A percentile compares a stretch with the other conserved stretches of the same genome.
phyloP scores from a whole-genome alignment of 331 rosid species.

The Quercus tomentella region DNA sequence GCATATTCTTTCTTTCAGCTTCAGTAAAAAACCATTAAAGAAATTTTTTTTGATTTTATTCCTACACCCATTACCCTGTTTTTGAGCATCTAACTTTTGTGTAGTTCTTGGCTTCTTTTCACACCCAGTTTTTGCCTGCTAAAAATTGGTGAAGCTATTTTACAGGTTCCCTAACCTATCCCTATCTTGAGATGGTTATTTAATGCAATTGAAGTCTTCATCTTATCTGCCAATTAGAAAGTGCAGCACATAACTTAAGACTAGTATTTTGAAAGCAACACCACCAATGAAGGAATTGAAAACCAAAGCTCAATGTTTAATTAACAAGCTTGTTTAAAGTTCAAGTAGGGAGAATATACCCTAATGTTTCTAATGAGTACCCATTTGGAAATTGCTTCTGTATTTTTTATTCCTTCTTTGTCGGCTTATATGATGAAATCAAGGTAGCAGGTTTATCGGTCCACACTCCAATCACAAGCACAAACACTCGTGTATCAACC shows the following conservation, averaged over 20 bases:
- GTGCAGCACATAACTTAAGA: background rate
- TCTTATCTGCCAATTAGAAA: background rate
- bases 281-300: background rate
- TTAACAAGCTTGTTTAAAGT: background rate
- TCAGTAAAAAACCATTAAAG: no score
- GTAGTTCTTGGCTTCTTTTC: background rate
- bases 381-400: background rate
- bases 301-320: background rate
- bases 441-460: background rate
- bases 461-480: background rate
- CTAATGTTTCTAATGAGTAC: background rate
- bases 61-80: background rate
- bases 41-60: no score
- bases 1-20: background rate
- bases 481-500: background rate
- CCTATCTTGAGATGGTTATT: background rate
- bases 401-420: background rate
- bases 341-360: background rate
- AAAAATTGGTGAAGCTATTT: background rate
- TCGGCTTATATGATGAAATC: background rate
- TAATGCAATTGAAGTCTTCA: background rate
- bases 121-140: background rate
- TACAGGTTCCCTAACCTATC: background rate
- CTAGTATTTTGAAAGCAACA: background rate
- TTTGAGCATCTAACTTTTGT: background rate